phyloP scores from a whole-genome alignment of 257 asterid species.

The Solanum rostratum region DNA sequence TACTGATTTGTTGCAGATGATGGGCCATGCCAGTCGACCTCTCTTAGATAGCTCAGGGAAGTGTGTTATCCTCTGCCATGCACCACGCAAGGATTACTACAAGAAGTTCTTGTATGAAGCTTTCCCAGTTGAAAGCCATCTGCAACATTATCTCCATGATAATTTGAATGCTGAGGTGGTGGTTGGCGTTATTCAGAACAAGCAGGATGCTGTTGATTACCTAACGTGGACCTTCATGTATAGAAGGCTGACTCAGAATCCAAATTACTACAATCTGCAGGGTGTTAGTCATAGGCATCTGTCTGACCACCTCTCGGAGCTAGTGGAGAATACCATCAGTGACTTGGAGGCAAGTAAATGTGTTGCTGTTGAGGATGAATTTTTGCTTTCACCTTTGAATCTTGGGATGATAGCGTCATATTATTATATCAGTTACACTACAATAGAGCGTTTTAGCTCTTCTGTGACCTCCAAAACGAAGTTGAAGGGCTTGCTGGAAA shows the following conservation, averaged over 20 bases:
- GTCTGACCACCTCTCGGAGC: slow-evolving; percentile 32
- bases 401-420: slow-evolving; percentile 39
- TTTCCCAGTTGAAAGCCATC: slow-evolving; percentile 36
- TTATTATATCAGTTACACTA: slow-evolving; percentile 31
- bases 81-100: slow-evolving; percentile 34
- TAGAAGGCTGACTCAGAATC: slow-evolving; percentile 32
- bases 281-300: slow-evolving; percentile 32
- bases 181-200: slow-evolving; percentile 29
- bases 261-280: slow-evolving; percentile 33
- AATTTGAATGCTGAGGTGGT: slow-evolving; percentile 35
- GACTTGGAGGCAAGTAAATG: slow-evolving; percentile 35
- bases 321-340: slow-evolving; percentile 23
- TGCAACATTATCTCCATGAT: slow-evolving; percentile 31
- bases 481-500: slow-evolving; percentile 31
- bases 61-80: slow-evolving; percentile 40
- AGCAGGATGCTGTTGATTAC: slow-evolving; percentile 39
- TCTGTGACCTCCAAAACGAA: slow-evolving; percentile 26
- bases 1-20: slow-evolving; percentile 36
- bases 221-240: slow-evolving; percentile 38
- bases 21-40: slow-evolving; percentile 44
- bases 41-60: slow-evolving; percentile 29
- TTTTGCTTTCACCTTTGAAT: slow-evolving; percentile 21
- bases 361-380: slow-evolving; percentile 20
- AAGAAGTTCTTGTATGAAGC: slow-evolving; percentile 37
- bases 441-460: slow-evolving; percentile 35